Evolutionary conservation across 345 rosid genomes (phyloP).

Genomic region (Brassica incana): DNA sequence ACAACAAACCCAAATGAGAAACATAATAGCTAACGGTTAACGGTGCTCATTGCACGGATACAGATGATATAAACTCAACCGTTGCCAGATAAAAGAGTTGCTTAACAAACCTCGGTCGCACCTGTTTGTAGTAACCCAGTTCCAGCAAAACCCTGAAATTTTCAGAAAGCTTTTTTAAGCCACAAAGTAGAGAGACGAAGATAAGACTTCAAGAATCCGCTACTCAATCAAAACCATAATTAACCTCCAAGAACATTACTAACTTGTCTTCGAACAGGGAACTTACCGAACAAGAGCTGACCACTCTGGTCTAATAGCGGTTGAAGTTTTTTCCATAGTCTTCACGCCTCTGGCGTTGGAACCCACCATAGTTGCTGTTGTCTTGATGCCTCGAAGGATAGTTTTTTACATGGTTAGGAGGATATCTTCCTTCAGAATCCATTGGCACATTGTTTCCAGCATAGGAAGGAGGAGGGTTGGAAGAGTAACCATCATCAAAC

Average conservation of each 20-base stretch:
- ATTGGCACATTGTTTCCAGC: conserved; percentile 52
- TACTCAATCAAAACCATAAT: background rate
- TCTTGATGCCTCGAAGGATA: conserved; percentile 75
- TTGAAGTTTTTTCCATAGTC: conserved; percentile 80
- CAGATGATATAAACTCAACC: background rate
- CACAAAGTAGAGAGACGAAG: conserved; percentile 1
- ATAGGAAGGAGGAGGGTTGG: conserved; percentile 57
- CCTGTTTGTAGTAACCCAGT: conserved; percentile 5
- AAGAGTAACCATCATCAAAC: conserved; percentile 53
- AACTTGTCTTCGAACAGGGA: conserved; percentile 31
- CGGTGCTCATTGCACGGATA: background rate
- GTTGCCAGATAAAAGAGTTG: conserved; percentile 6
- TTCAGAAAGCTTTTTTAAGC: conserved; percentile 18
- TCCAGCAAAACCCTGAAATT: conserved; percentile 25
- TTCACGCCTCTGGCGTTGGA: conserved; percentile 80
- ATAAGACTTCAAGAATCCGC: background rate
- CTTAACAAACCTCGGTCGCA: conserved; percentile 1
- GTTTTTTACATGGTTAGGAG: conserved; percentile 55
- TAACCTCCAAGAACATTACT: conserved; percentile 13
- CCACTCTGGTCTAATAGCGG: conserved; percentile 55
- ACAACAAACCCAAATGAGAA: conserved; percentile 2
- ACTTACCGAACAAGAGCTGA: conserved; percentile 61
- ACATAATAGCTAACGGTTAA: conserved; percentile 2
- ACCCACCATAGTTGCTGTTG: conserved; percentile 52
- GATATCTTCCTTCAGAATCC: conserved; percentile 68